phyloP scores from a whole-genome alignment of 2,329 filamentous ascomycete species.

The Orbilia blumenaviensis region DNA sequence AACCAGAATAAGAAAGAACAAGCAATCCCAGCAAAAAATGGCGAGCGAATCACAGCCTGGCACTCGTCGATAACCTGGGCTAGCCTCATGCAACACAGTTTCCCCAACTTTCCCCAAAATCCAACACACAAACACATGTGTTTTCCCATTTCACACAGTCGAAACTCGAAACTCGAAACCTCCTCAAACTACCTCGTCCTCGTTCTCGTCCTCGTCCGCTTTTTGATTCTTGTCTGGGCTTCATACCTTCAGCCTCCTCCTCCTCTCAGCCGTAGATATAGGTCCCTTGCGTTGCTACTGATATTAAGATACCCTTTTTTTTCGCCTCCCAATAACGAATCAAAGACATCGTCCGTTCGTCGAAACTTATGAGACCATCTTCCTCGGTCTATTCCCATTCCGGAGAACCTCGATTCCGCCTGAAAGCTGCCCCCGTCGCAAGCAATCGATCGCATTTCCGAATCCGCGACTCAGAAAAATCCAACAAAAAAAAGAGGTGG shows the following conservation, averaged over 20 bases:
- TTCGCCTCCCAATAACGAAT: no score
- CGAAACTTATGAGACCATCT: neutral
- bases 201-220: neutral
- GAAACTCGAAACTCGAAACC: neutral
- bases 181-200: conserved; percentile 2
- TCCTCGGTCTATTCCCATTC: neutral
- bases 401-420: neutral
- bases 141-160: neutral
- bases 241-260: neutral
- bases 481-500: neutral
- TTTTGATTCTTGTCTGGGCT: no score
- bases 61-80: neutral
- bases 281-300: no score
- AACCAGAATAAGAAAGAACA: neutral
- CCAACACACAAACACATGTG: neutral
- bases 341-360: neutral
- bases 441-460: neutral
- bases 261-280: neutral
- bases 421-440: neutral
- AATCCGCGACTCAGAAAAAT: conserved; percentile 4
- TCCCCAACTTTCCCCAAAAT: neutral
- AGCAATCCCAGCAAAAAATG: neutral
- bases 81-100: conserved; percentile 22
- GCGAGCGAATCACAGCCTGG: conserved; percentile 1
- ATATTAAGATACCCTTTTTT: no score